A percentile compares a stretch with the other conserved stretches of the same genome.
Conservation (phyloP, 2,329 filamentous ascomycete genomes). For the Aureobasidium sp. region DNA sequence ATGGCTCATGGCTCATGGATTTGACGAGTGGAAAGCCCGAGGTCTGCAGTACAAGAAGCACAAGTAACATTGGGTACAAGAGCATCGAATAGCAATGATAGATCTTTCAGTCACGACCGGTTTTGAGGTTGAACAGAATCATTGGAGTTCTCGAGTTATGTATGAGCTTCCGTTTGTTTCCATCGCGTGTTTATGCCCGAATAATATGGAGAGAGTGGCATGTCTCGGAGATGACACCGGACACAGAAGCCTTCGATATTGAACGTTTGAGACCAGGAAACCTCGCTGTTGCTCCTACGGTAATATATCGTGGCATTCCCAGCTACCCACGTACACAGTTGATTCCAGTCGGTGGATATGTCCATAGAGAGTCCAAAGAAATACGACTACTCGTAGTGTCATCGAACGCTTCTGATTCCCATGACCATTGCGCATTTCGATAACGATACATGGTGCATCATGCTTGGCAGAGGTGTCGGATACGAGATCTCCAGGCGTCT, state of each 20-base stretch:
- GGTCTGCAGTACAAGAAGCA: background rate
- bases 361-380: too few relatives aligned
- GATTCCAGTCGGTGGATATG: too few relatives aligned
- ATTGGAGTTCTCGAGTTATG: background rate
- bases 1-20: too few relatives aligned
- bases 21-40: background rate
- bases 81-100: background rate
- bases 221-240: background rate
- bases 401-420: too few relatives aligned
- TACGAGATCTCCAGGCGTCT: background rate
- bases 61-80: background rate
- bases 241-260: background rate
- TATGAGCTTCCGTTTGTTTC: background rate
- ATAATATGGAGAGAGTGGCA: background rate
- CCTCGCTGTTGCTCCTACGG: too few relatives aligned
- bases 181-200: constrained; percentile 2
- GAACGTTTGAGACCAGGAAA: background rate
- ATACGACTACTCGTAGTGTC: too few relatives aligned
- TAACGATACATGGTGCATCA: too few relatives aligned
- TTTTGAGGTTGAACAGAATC: background rate
- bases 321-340: too few relatives aligned
- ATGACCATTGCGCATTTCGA: too few relatives aligned
- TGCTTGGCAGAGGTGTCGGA: background rate
- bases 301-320: too few relatives aligned
- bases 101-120: background rate